Evolutionary conservation across 23 red algal genomes (phyloP), one percentile per base, ranked within the genome.

Genomic region (Gracilaria domingensis): DNA sequence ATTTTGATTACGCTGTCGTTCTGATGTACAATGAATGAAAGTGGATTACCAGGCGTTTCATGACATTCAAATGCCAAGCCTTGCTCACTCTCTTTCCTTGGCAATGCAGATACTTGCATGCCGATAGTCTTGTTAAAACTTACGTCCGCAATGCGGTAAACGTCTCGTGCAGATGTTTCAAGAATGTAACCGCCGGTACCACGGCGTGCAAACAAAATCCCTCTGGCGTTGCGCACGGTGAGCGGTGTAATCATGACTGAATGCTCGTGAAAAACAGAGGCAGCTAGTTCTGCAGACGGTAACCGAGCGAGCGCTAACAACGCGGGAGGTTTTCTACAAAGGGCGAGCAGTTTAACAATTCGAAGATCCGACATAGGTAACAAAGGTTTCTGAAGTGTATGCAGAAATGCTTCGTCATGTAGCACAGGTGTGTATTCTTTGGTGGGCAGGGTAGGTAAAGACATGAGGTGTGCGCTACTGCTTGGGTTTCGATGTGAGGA

Each of bases 301-400:
- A 77, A 50, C 14, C 50, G 38, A 51, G 28, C 72, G 25, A 77
- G 72, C 13, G 72, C 72, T 18, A 77, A 23, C 20, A 77, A 20
- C 23, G 72, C 72, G 39, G 72, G 72, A 51, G 72, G 72, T 25
- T 48, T 25, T 25, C 40, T 25, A 50, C 40, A 49, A 30, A 77
- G 42, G 36, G 72, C 72, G 39, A 77, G 72, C 23, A 51, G 21
- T 30, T 29, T 77, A 16, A 77, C 23, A 7, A 77, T 50, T 12
- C 45, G 72, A 45, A 77, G 72, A 77, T 77, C 72, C 39, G 72
- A 51, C 7, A 77, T 45, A 16, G 72, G 45, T 7, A 77, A 18
- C 21, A 77, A 37, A 77, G 72, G 72, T 9, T 26, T 51, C 23
- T 77, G 72, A 77, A 77, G 72, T 26, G 72, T 77, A 34, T 77